phyloP scores from a whole-genome alignment of 768 basidiomycete genomes.

The Kwoniella dendrophila region DNA sequence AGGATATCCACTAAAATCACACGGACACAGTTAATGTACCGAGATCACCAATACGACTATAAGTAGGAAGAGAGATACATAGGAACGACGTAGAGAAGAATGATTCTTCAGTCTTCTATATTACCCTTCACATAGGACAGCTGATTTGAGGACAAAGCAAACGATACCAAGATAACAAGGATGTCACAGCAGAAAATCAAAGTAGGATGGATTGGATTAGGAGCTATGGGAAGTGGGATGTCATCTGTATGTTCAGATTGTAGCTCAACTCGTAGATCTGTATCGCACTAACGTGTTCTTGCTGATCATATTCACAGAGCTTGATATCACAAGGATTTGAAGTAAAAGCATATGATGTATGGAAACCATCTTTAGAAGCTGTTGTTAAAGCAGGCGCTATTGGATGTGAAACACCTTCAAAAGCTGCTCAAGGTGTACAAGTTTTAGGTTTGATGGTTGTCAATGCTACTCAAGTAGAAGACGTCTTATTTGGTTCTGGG shows the following conservation, averaged over 20 bases:
- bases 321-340: conserved; percentile 38
- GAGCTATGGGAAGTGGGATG: conserved; percentile 52
- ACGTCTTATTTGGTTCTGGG: conserved; percentile 36
- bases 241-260: conserved; percentile 28
- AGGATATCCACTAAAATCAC: conserved; percentile 7
- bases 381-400: conserved; percentile 42
- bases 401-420: conserved; percentile 19
- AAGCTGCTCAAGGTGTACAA: conserved; percentile 37
- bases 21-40: no score
- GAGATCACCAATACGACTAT: no score
- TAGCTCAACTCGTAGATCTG: no score
- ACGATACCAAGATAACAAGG: conserved; percentile 8
- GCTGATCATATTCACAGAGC: conserved; percentile 21
- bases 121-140: background rate
- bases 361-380: conserved; percentile 44
- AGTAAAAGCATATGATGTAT: conserved; percentile 51
- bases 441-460: conserved; percentile 52
- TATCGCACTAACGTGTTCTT: no score
- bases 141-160: background rate
- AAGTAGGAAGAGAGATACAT: no score
- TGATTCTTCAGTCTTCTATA: background rate
- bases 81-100: no score
- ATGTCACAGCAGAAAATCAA: conserved; percentile 16
- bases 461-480: conserved; percentile 46
- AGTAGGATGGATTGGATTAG: conserved; percentile 47